Conservation (phyloP, 1,284 basidiomycete genomes). For the Pseudozyma hubeiensis region DNA sequence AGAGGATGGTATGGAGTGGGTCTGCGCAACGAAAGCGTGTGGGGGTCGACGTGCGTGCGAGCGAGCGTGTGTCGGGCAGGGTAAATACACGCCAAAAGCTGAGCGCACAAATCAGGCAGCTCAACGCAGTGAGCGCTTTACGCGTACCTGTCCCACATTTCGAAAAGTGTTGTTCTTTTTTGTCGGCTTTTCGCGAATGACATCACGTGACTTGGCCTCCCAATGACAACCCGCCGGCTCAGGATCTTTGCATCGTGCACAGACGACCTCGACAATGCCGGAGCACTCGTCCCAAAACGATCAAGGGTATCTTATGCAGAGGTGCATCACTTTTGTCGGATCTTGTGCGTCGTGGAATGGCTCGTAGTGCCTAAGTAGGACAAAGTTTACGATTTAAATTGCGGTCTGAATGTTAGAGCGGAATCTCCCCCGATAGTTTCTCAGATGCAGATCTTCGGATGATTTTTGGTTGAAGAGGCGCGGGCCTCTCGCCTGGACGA, state of each 20-base stretch:
- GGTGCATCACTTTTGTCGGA: too few relatives aligned
- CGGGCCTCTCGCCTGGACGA: too few relatives aligned
- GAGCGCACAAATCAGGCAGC: background rate
- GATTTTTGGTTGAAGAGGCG: constrained; percentile 1
- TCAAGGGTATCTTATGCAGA: too few relatives aligned
- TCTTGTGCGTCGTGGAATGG: too few relatives aligned
- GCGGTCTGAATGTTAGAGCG: too few relatives aligned
- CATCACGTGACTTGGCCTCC: constrained; percentile 13
- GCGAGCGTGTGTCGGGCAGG: background rate
- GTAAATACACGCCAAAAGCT: constrained; percentile 1
- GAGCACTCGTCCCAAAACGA: too few relatives aligned
- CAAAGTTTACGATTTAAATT: too few relatives aligned
- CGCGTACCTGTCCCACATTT: constrained; percentile 5
- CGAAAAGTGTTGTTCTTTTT: constrained; percentile 28
- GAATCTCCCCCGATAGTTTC: constrained; percentile 10
- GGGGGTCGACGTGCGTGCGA: constrained; percentile 16
- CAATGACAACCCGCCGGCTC: too few relatives aligned
- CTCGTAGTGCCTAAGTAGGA: too few relatives aligned
- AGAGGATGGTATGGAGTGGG: constrained; percentile 10
- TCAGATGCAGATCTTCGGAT: constrained; percentile 14
- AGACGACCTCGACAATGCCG: too few relatives aligned
- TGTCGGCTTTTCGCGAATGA: constrained; percentile 5
- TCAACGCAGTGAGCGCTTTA: background rate
- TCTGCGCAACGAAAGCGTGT: background rate
- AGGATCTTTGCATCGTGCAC: too few relatives aligned